Base-by-base conservation (phyloP, 2,329 filamentous ascomycete genomes). In the Pseudogymnoascus sp. region DNA sequence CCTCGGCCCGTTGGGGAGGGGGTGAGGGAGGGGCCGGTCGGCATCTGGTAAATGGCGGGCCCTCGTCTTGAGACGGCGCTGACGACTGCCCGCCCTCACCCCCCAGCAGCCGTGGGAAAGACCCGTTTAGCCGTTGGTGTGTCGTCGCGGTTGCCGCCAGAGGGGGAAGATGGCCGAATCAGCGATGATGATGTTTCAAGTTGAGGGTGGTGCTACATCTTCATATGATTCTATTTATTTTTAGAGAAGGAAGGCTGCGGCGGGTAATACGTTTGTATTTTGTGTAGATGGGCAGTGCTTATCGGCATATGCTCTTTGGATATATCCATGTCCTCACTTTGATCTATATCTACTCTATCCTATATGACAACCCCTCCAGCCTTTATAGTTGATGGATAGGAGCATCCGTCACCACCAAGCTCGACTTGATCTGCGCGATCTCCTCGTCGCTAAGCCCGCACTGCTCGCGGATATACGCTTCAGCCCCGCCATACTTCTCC, bases 401-500 rank as follows among this genome's bases (percentile, higher is more conserved):
- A 37, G 64, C 61, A 12, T 64, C 63, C 39, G 69, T 63, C 20
- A 71, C 73, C 3, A 77, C 71, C 63, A 86, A 67, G 68, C 82
- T 84, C 58, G 70, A 74, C 59, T 75, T 77, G 57, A 88, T 71
- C 62, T 69, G 75, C 63, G 76, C 76, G 60, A 90, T 76, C 63
- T 83, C 80, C 5, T 76, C 78, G 35, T 78, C 76, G 1, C 76
- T 78, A 36, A 91, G 69, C 11, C 84, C 79, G 68, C 86, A 86
- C 33, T 81, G 72, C 12, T 81, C 74, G 60, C 76, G 74, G 64
- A 90, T 75, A 72, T 89, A 91, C 12, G 73, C 73, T 69, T 90
- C 85, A 2, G 82, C 78, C 2, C 85, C 82, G 2, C 86, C 87
- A 73, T 84, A 88, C 63, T 80, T 77, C 28, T 76, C 72, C 57